Percentiles rank a stretch among this genome's conserved stretches.
These are phyloP conservation scores for Dryas octopetala DNA, from an alignment of 306 rosid species.

Conservation along the genomic window DNA sequence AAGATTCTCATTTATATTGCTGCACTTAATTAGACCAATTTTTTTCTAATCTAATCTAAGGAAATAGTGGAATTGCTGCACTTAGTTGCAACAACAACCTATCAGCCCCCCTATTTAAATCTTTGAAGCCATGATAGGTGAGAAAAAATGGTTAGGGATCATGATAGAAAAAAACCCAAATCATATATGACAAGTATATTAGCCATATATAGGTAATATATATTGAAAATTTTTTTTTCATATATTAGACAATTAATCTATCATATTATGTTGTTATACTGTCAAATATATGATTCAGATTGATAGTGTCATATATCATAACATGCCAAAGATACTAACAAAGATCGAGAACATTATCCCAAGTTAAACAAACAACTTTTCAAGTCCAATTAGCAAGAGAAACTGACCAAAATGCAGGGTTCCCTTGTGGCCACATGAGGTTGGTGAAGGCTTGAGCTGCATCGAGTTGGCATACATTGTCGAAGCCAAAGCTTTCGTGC, in stretches of 20 bases:
- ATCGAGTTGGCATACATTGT: slow-evolving; percentile 14
- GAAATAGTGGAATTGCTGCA: background rate
- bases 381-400: background rate
- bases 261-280: no score
- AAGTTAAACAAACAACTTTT: background rate
- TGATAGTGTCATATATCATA: no score
- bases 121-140: no score
- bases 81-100: background rate
- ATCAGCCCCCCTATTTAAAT: background rate
- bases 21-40: background rate
- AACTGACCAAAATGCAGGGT: slow-evolving; percentile 39
- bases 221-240: no score
- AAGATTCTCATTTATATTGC: background rate
- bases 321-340: no score
- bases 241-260: no score
- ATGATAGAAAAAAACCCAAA: no score
- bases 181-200: no score
- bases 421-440: slow-evolving; percentile 64
- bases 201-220: no score
- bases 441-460: slow-evolving; percentile 32
- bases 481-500: slow-evolving; percentile 47
- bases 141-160: no score
- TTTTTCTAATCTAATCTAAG: background rate
- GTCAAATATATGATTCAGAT: no score
- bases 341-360: no score